phyloP scores from a whole-genome alignment of 2,329 filamentous ascomycete genomes.

The Tolypocladium ophioglossoides region DNA sequence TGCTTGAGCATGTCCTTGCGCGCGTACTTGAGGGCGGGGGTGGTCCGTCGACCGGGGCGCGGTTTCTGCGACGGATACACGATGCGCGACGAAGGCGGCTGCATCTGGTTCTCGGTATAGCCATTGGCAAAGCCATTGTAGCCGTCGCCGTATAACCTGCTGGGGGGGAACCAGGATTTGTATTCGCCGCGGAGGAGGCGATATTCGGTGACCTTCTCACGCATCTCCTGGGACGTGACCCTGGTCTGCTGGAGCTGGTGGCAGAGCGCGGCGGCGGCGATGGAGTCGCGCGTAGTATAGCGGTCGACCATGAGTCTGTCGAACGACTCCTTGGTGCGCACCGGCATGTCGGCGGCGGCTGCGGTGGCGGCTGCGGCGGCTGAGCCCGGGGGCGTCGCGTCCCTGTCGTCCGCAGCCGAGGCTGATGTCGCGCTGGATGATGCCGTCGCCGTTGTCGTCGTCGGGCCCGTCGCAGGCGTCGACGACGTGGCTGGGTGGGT shows the following conservation, averaged over 20 bases:
- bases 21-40: constrained; percentile 60
- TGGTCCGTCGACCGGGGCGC: constrained; percentile 65
- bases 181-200: constrained; percentile 45
- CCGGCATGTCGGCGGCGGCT: constrained; percentile 21
- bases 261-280: constrained; percentile 41
- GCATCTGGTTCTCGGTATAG: constrained; percentile 58
- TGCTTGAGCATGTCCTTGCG: constrained; percentile 76
- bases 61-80: constrained; percentile 72
- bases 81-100: constrained; percentile 51
- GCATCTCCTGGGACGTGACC: constrained; percentile 50
- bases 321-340: constrained; percentile 47
- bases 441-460: constrained; percentile 18
- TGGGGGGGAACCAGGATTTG: constrained; percentile 44
- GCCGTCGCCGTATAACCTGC: constrained; percentile 57
- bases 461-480: constrained; percentile 20
- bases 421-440: constrained; percentile 16
- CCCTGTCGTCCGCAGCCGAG: constrained; percentile 16
- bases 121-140: constrained; percentile 88
- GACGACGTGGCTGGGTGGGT: constrained; percentile 28
- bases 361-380: no score
- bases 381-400: constrained; percentile 8
- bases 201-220: constrained; percentile 61
- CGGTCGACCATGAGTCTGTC: constrained; percentile 42
- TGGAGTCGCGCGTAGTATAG: constrained; percentile 41
- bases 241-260: constrained; percentile 42